Evolutionary conservation across 345 rosid species (phyloP), one percentile per base, ranked within the genome.

Genomic region (Balakata baccata): DNA sequence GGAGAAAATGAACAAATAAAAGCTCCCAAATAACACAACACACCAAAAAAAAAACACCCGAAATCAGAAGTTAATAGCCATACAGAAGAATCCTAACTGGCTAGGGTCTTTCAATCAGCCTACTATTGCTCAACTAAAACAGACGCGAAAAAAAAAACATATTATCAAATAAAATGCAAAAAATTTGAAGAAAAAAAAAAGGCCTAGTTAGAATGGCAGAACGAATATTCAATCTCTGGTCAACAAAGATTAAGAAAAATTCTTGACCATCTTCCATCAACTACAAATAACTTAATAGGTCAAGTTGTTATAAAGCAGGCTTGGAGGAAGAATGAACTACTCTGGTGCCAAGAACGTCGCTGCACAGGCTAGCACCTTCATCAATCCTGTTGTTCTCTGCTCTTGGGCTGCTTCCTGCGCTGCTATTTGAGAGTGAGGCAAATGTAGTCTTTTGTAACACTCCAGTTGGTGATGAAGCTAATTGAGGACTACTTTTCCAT

Each of bases 321-420:
- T 1, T 1, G 2, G 84, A 73, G 58, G 84, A 75, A 50, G 85
- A 75, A 73, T 74, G 80, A 52, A 22, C 64, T 18, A 76, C 66
- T n/a, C 84, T 74, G 34, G 81, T 70, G 57, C 82, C 80, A 23
- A 69, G 78, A 38, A 57, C 81, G 34, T 29, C 34, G 2, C 34
- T 29, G 34, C 2, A 29, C 34, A 1, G 34, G 34, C 34, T 29
- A 38, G 69, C 77, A 51, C 84, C 82, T 64, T 81, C 88, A 14
- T 49, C 71, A 3, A 62, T 47, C 80, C 73, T 86, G 65, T 68
- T 73, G 65, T 75, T 78, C 71, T 83, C 88, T 0, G 86, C 83
- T 54, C 84, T 80, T 3, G 92, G 88, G 78, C 97, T 95, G 80
- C 97, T 90, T 47, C 90, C 98, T 0, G 91, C 89, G 68, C 98